Conservation (phyloP, 768 basidiomycete genomes). For the Auriculariales sp. region DNA sequence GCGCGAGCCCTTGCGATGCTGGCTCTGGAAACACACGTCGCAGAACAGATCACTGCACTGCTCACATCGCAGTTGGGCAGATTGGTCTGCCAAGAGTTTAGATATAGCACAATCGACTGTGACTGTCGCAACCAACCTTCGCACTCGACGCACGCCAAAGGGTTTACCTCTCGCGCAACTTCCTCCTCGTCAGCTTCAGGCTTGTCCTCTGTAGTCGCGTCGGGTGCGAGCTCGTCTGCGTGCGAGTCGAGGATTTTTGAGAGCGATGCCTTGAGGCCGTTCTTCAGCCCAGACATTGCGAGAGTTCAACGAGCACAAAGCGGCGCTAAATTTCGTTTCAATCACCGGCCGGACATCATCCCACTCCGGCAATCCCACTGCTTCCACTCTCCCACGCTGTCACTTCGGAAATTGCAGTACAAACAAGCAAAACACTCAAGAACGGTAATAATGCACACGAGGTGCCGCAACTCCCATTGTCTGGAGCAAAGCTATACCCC, state of each 20-base stretch:
- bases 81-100: constrained; percentile 44
- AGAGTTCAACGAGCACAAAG: too few relatives aligned
- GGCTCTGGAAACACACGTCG: constrained; percentile 75
- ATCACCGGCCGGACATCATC: too few relatives aligned
- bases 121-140: constrained; percentile 39
- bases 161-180: not conserved
- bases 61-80: constrained; percentile 60
- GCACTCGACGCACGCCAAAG: constrained; percentile 51
- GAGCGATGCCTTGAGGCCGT: constrained; percentile 1
- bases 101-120: not conserved
- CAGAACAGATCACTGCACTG: constrained; percentile 62
- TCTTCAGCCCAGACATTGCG: not conserved
- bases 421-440: too few relatives aligned
- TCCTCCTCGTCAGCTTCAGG: not conserved
- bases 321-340: too few relatives aligned
- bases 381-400: too few relatives aligned
- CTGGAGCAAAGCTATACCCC: too few relatives aligned
- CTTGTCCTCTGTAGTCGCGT: not conserved
- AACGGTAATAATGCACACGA: too few relatives aligned
- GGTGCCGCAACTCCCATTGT: too few relatives aligned
- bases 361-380: too few relatives aligned
- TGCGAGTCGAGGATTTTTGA: not conserved
- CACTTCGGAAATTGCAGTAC: too few relatives aligned
- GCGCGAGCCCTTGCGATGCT: constrained; percentile 70
- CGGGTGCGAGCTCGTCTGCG: not conserved